These are phyloP conservation scores for Parmelia sp. DNA, from an alignment of 495 filamentous ascomycete species.

Conservation along the genomic window DNA sequence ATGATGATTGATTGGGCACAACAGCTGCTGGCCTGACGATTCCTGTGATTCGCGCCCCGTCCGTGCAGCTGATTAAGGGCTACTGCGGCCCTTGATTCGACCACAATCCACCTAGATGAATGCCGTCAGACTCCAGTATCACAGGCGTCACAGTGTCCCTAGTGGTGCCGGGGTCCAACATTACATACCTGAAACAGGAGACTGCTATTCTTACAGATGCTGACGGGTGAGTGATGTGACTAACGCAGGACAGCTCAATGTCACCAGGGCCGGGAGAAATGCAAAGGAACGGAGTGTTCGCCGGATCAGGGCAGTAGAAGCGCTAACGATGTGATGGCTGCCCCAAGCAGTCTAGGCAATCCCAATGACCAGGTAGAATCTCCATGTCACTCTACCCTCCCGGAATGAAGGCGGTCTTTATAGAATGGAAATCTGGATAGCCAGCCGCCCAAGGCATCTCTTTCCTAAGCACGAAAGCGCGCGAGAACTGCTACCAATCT, in stretches of 20 bases:
- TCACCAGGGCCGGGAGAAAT: background rate
- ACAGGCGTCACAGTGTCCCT: background rate
- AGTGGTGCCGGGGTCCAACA: background rate
- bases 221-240: background rate
- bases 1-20: constrained; percentile 17
- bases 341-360: constrained; percentile 2
- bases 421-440: constrained; percentile 3
- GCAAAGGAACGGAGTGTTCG: background rate
- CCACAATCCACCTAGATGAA: constrained; percentile 14
- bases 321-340: constrained; percentile 12
- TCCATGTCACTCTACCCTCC: constrained; percentile 8
- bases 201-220: background rate
- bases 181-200: background rate
- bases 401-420: constrained; percentile 13
- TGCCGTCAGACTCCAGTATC: constrained; percentile 26
- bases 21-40: constrained; percentile 14
- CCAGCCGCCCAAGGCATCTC: constrained; percentile 16
- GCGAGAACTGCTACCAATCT: constrained; percentile 12
- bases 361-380: constrained; percentile 12
- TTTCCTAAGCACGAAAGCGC: constrained; percentile 14
- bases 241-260: background rate
- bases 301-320: constrained; percentile 1
- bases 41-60: constrained; percentile 25
- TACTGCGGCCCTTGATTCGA: constrained; percentile 23
- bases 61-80: constrained; percentile 28